A percentile compares a stretch with the other conserved stretches of the same genome.
phyloP scores from a whole-genome alignment of 345 rosid genomes.

The Hibiscus trionum region DNA sequence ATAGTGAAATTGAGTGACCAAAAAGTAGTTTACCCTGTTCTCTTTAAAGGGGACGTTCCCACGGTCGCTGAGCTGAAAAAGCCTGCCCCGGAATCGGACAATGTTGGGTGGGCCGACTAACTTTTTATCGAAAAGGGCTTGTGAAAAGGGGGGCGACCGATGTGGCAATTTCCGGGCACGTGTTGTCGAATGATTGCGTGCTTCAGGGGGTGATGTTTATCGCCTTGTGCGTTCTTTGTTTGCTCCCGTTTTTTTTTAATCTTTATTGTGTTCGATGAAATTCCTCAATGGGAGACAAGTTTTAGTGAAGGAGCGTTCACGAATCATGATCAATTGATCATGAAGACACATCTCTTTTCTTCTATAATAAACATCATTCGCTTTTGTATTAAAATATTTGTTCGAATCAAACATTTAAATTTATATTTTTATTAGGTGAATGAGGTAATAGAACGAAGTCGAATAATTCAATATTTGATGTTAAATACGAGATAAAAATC shows the following conservation, averaged over 20 bases:
- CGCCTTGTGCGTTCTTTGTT: background rate
- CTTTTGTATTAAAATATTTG: too few species aligned
- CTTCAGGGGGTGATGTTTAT: background rate
- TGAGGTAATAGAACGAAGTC: too few species aligned
- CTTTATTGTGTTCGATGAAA: background rate
- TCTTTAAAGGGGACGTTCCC: background rate
- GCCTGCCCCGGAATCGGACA: conserved; percentile 15
- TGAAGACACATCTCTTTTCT: background rate
- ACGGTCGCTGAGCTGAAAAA: background rate
- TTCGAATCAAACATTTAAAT: too few species aligned
- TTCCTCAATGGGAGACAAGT: background rate
- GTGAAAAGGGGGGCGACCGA: background rate
- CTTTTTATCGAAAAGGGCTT: conserved; percentile 17
- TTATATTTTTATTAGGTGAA: too few species aligned
- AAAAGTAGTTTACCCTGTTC: too few species aligned
- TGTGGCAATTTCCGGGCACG: background rate
- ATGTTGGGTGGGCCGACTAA: background rate
- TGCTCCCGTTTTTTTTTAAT: background rate
- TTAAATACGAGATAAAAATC: too few species aligned
- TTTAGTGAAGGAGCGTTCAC: background rate
- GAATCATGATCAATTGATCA: background rate
- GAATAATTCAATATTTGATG: too few species aligned
- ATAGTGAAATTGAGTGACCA: too few species aligned
- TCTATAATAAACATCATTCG: too few species aligned
- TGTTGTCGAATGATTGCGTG: background rate